A percentile compares a stretch with the other conserved stretches of the same genome.
Evolutionary conservation across 1,284 basidiomycete species (phyloP).

Genomic region (Ganoderma boninense): DNA sequence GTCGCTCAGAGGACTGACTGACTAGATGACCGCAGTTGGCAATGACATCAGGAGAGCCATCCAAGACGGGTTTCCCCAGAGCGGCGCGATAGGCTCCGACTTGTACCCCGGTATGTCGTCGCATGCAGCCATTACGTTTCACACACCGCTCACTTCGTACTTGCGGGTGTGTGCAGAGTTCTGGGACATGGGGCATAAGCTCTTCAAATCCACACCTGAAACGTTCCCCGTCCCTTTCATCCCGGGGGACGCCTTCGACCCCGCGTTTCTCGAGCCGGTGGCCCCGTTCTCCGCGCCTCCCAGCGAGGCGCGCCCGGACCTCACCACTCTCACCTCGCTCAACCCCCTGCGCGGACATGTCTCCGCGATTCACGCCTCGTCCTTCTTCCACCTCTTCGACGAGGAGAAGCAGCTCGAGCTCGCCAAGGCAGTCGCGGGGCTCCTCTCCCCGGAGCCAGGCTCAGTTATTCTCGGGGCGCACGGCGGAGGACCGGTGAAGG

Average conservation of each 20-base stretch:
- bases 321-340: constrained; percentile 47
- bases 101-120: constrained; percentile 41
- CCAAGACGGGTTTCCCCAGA: constrained; percentile 49
- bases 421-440: constrained; percentile 48
- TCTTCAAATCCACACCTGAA: constrained; percentile 44
- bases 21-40: constrained; percentile 45
- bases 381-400: constrained; percentile 62
- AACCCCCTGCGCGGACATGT: constrained; percentile 54
- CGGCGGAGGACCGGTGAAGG: constrained; percentile 35
- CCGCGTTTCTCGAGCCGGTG: constrained; percentile 42
- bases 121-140: constrained; percentile 30
- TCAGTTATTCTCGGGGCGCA: constrained; percentile 49
- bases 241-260: constrained; percentile 56
- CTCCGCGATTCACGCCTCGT: constrained; percentile 55
- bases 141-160: constrained; percentile 33
- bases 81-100: constrained; percentile 46
- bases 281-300: constrained; percentile 40
- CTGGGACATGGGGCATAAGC: constrained; percentile 46
- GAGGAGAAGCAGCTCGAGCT: constrained; percentile 51
- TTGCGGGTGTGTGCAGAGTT: constrained; percentile 40
- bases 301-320: constrained; percentile 36
- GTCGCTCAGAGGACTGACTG: neutral
- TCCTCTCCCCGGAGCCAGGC: constrained; percentile 49
- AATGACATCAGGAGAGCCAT: constrained; percentile 53
- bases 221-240: constrained; percentile 56